A percentile compares a stretch with the other conserved stretches of the same genome.
Conservation (phyloP, 1,284 basidiomycete genomes). For the Stereum hirsutum region DNA sequence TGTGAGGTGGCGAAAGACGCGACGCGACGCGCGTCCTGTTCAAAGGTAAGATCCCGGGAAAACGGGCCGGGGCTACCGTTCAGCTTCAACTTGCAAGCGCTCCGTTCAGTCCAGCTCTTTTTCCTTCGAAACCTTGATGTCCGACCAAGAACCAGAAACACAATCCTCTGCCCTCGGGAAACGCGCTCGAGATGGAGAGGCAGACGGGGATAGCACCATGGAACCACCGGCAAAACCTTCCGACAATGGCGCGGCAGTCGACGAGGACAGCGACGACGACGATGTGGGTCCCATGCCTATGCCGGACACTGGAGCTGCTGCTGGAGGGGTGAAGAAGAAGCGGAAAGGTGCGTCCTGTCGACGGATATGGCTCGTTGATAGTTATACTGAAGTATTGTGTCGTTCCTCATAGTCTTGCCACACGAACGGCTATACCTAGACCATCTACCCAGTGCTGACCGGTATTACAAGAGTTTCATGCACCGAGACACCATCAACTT, state of each 20-base stretch:
- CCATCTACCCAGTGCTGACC: conserved; percentile 85
- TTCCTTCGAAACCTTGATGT: too few species aligned
- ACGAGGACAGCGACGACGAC: conserved; percentile 44
- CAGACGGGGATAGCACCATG: conserved; percentile 15
- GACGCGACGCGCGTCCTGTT: too few species aligned
- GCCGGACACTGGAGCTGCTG: conserved; percentile 33
- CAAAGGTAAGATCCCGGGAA: too few species aligned
- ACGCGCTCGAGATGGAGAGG: conserved; percentile 41
- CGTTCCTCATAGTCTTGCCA: conserved; percentile 49
- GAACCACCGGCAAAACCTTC: conserved; percentile 16
- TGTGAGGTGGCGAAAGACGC: too few species aligned
- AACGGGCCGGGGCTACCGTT: neutral
- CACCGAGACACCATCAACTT: conserved; percentile 92
- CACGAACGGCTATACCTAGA: conserved; percentile 85
- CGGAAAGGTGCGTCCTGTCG: conserved; percentile 46
- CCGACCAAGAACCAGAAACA: conserved; percentile 23
- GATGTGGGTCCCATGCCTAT: conserved; percentile 74
- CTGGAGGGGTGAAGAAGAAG: conserved; percentile 48
- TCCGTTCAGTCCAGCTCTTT: conserved; percentile 7
- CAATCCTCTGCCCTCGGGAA: conserved; percentile 52
- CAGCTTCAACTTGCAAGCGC: too few species aligned
- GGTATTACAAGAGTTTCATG: conserved; percentile 98
- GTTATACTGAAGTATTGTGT: conserved; percentile 15
- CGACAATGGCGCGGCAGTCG: conserved; percentile 12
- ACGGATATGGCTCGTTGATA: conserved; percentile 19